Base-by-base conservation (phyloP, 208 protist species). In the Phytomonas serpens region DNA sequence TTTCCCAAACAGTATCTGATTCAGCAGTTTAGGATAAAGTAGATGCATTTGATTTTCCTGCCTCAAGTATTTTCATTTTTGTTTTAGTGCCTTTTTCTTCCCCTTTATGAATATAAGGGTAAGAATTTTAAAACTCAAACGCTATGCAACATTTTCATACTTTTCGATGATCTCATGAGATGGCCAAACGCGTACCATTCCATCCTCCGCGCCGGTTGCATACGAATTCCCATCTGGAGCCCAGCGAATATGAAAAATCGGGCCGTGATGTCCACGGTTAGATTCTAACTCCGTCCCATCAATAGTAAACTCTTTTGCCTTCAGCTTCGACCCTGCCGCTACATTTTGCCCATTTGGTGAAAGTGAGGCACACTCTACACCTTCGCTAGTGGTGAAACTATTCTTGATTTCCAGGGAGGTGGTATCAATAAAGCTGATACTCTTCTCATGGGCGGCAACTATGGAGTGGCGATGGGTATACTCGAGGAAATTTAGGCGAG, bases 111-210 rank as follows among this genome's bases (percentile, higher is more conserved):
- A 38, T 66, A 38, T 0, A 38, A 38, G 34, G 19, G 29, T 34
- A 29, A 27, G 31, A 33, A 27, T 57, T 57, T 57, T 57, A 57
- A 57, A 57, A 27, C 27, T 57, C 47, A 57, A 57, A 57, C 30
- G 10, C 63, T 84, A 76, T 11, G 74, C 69, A 7, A 85, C 86
- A 23, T 65, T 82, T 32, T 95, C 85, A 73, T 90, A 92, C 71
- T 85, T 83, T 68, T 86, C 77, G 66, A 93, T 93, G 65, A 93
- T 93, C 30, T 90, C 83, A 71, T 95, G 90, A 37, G 90, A 93
- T 11, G 93, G 93, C 93, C 93, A 97, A 47, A 97, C 86, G 34
- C 93, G 86, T 51, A 95, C 90, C 93, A 97, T 97, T 36, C 90
- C 90, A 68, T 97, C 93, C 72, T 97, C 93, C 13, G 93, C 85